A percentile compares a stretch with the other conserved stretches of the same genome.
phyloP scores from a whole-genome alignment of 192 early-diverging fungal genomes.

The Linnemannia zychae region DNA sequence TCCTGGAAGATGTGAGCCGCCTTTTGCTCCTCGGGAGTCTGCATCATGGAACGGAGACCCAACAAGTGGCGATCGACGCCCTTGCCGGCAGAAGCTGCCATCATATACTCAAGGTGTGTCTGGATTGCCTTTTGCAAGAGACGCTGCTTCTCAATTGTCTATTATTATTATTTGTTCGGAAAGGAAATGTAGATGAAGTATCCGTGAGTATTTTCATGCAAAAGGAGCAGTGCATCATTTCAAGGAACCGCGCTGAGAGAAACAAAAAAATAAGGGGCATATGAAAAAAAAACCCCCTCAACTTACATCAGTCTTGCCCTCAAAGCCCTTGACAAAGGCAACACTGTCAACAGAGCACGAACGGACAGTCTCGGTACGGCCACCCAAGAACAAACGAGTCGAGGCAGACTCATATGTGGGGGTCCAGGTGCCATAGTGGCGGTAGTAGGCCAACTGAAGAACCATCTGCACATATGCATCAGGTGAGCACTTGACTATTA shows the following conservation, averaged over 20 bases:
- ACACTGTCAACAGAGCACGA: slow-evolving; percentile 82
- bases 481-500: slow-evolving; percentile 77
- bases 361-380: slow-evolving; percentile 94
- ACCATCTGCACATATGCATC: slow-evolving; percentile 95
- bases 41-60: slow-evolving; percentile 82
- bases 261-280: neutral
- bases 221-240: neutral
- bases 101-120: slow-evolving; percentile 81
- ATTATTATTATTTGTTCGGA: slow-evolving; percentile 15
- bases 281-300: neutral
- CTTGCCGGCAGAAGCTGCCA: slow-evolving; percentile 75
- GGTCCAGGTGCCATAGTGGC: slow-evolving; percentile 75
- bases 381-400: slow-evolving; percentile 79
- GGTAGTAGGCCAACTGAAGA: slow-evolving; percentile 87
- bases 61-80: slow-evolving; percentile 96
- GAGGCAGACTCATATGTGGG: slow-evolving; percentile 87
- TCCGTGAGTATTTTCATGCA: slow-evolving; percentile 1
- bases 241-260: neutral
- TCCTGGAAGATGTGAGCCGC: slow-evolving; percentile 86
- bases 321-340: slow-evolving; percentile 82
- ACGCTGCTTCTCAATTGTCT: slow-evolving; percentile 62
- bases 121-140: slow-evolving; percentile 75
- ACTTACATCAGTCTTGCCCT: slow-evolving; percentile 73
- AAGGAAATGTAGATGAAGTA: neutral
- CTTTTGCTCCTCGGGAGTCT: slow-evolving; percentile 67